Percentiles rank a stretch among this genome's conserved stretches.
Conservation (phyloP, 2,329 filamentous ascomycete genomes). For the Aspergillus pseudoterreus region DNA sequence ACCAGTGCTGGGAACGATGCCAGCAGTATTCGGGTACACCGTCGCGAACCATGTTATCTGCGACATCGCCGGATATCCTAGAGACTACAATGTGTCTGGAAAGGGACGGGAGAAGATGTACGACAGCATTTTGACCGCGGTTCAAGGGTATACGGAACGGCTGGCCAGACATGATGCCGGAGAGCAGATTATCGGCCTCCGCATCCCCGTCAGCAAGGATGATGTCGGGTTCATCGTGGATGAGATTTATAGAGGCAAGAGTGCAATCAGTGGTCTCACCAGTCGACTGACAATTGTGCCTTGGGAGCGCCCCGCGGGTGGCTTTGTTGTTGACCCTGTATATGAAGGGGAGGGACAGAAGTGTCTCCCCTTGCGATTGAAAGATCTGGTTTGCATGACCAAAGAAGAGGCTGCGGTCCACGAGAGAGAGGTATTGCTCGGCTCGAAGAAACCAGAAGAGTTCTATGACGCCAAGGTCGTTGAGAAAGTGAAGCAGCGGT, state of each 20-base stretch:
- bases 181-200: conserved; percentile 64
- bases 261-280: conserved; percentile 74
- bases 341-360: conserved; percentile 67
- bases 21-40: conserved; percentile 88
- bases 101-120: conserved; percentile 91
- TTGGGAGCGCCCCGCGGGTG: conserved; percentile 66
- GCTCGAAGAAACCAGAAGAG: conserved; percentile 63
- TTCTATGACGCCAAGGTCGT: conserved; percentile 70
- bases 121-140: conserved; percentile 69
- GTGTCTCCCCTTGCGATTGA: conserved; percentile 63
- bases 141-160: conserved; percentile 78
- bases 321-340: conserved; percentile 60
- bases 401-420: conserved; percentile 82
- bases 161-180: conserved; percentile 55
- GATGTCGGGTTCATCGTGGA: conserved; percentile 88
- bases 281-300: conserved; percentile 76
- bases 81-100: conserved; percentile 70
- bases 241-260: conserved; percentile 81
- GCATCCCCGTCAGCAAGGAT: conserved; percentile 70
- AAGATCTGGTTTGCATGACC: conserved; percentile 83
- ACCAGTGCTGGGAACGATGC: conserved; percentile 94
- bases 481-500: conserved; percentile 61
- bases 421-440: conserved; percentile 73
- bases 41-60: conserved; percentile 91
- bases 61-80: conserved; percentile 73